Evolutionary conservation across 2,329 filamentous ascomycete species (phyloP), one percentile per base, ranked within the genome.

Genomic region (Rhexocercosporidium sp.): DNA sequence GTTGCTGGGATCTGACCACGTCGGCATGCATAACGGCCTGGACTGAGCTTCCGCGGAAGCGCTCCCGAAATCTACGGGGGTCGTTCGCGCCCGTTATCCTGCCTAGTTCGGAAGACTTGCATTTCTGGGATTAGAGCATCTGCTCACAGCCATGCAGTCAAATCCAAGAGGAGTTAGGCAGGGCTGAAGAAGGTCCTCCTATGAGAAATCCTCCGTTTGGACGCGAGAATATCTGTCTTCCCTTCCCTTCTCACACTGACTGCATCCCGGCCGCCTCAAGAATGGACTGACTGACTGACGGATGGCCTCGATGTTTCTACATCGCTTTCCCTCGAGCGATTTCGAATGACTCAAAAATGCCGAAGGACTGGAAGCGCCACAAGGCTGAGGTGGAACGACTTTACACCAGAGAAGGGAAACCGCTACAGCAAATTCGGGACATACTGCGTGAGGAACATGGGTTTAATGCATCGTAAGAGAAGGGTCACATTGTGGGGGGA

Each of bases 381-480:
- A 69, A 69, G 47, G 66, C 59, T 54, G 67, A 68, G 64, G 59
- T 71, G 37, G 67, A 68, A 63, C 61, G 63, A 39, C 66, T 72
- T 11, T 71, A 72, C 46, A 59, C 67, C 14, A 61, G 59, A 5
- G 69, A 72, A 41, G 51, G 56, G 3, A 67, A 51, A 56, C 44
- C 69, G 25, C 53, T 72, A 34, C 51, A 70, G 14, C 57, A 72
- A 27, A 66, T 71, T 51, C 66, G 67, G 25, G 49, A 66, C 12
- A 66, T 66, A 9, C 44, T 72, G 20, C 60, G 47, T 22, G 56
- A 47, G 12, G 61, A 66, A 29, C 64, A 66, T 41, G 62, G 61
- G 31, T 72, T 71, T 41, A 63, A 61, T 66, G 70, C 70, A 29
- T 71, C 69, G 70, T 72, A 39, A 66, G 67, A 59, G 27, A 34